phyloP scores from a whole-genome alignment of 2,329 filamentous ascomycete species.

The Fusarium sp. region DNA sequence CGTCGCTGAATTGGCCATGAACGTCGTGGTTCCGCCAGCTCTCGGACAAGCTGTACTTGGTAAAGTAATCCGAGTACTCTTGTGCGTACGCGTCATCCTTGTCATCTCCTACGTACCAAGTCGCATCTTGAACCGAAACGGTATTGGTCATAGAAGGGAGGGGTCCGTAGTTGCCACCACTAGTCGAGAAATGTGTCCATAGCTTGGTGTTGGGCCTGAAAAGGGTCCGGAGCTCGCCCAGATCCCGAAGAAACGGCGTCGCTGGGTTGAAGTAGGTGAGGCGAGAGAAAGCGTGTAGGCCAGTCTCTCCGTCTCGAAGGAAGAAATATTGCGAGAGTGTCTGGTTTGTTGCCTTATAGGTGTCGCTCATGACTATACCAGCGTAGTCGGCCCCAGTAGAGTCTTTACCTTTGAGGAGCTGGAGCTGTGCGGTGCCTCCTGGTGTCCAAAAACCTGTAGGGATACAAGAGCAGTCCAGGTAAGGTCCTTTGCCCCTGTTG shows the following conservation, averaged over 20 bases:
- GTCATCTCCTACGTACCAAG: slow-evolving; percentile 67
- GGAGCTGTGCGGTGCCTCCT: slow-evolving; percentile 57
- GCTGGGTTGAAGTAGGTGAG: slow-evolving; percentile 67
- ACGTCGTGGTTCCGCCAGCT: slow-evolving; percentile 68
- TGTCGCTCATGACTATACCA: slow-evolving; percentile 68
- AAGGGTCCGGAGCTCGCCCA: slow-evolving; percentile 69
- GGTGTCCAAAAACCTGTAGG: slow-evolving; percentile 68
- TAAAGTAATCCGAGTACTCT: slow-evolving; percentile 69
- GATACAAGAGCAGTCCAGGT: slow-evolving; percentile 71
- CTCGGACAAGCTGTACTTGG: slow-evolving; percentile 70
- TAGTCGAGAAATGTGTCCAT: slow-evolving; percentile 70
- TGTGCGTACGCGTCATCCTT: slow-evolving; percentile 63
- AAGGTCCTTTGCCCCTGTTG: slow-evolving; percentile 60
- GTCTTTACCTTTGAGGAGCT: slow-evolving; percentile 56
- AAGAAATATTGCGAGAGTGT: slow-evolving; percentile 72
- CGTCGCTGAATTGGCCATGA: slow-evolving; percentile 59
- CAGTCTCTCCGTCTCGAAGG: slow-evolving; percentile 68
- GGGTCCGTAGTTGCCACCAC: slow-evolving; percentile 63
- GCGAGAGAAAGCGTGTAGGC: slow-evolving; percentile 68
- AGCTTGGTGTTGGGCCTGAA: slow-evolving; percentile 67
- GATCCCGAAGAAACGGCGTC: slow-evolving; percentile 62
- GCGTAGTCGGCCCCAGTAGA: slow-evolving; percentile 60
- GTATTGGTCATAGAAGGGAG: slow-evolving; percentile 48
- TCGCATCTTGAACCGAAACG: slow-evolving; percentile 69
- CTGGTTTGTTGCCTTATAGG: slow-evolving; percentile 66